Evolutionary conservation across 2,329 filamentous ascomycete genomes (phyloP).

Genomic region (Arthrobotrys sinensis): DNA sequence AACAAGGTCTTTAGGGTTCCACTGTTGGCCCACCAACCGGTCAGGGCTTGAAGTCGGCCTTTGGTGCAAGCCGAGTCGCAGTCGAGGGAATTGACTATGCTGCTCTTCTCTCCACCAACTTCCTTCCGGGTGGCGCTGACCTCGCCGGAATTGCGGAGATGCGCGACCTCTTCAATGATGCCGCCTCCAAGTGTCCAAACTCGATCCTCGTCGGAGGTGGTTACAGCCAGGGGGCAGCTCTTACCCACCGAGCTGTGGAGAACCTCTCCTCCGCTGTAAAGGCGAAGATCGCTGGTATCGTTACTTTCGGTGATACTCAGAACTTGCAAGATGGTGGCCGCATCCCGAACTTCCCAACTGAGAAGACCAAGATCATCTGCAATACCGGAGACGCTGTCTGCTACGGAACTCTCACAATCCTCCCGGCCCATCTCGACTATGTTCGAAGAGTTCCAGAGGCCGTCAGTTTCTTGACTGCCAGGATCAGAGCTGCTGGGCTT

Average conservation of each 20-base stretch:
- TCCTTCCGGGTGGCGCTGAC: slow-evolving; percentile 65
- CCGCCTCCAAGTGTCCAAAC: slow-evolving; percentile 67
- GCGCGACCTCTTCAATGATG: slow-evolving; percentile 66
- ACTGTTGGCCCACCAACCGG: slow-evolving; percentile 60
- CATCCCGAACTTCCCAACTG: slow-evolving; percentile 67
- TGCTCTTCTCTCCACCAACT: slow-evolving; percentile 66
- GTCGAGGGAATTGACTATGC: slow-evolving; percentile 66
- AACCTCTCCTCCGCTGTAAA: slow-evolving; percentile 63
- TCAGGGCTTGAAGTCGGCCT: slow-evolving; percentile 61
- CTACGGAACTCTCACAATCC: slow-evolving; percentile 67
- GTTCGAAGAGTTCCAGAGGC: slow-evolving; percentile 57
- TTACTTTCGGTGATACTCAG: slow-evolving; percentile 69
- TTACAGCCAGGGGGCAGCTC: slow-evolving; percentile 67
- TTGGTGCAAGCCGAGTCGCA: slow-evolving; percentile 61
- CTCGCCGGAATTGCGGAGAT: slow-evolving; percentile 66
- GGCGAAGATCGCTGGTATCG: slow-evolving; percentile 67
- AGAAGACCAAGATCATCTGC: slow-evolving; percentile 68
- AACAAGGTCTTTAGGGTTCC: slow-evolving; percentile 27
- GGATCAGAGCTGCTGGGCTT: slow-evolving; percentile 42
- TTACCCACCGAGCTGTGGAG: slow-evolving; percentile 65
- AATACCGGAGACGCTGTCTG: slow-evolving; percentile 67
- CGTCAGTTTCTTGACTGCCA: slow-evolving; percentile 42
- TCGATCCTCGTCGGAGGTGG: slow-evolving; percentile 67
- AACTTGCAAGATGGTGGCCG: slow-evolving; percentile 68
- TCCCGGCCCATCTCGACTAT: slow-evolving; percentile 67